Conservation (phyloP, 2,329 filamentous ascomycete genomes). For the Bipolaris cookei region DNA sequence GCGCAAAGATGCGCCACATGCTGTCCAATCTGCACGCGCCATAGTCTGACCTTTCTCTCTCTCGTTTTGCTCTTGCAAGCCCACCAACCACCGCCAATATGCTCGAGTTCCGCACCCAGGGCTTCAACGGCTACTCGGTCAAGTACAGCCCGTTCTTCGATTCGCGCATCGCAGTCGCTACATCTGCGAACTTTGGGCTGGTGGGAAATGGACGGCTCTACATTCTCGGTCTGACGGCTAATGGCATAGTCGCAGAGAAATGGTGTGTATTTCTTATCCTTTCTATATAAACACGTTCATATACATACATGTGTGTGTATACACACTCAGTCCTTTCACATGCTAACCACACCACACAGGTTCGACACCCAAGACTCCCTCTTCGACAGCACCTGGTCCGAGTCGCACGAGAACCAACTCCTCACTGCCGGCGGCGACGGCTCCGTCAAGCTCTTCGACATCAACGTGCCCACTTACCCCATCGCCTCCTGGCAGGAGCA, state of each 20-base stretch:
- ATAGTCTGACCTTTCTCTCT: conserved; percentile 5
- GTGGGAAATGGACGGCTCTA: conserved; percentile 94
- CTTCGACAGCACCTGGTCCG: conserved; percentile 94
- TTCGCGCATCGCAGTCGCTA: conserved; percentile 86
- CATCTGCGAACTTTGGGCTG: conserved; percentile 94
- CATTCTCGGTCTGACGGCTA: conserved; percentile 79
- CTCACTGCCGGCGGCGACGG: conserved; percentile 90
- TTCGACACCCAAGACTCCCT: conserved; percentile 98
- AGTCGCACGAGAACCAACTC: conserved; percentile 94
- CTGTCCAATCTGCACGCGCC: conserved; percentile 18
- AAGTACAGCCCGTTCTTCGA: conserved; percentile 99
- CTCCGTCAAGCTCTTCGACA: conserved; percentile 92
- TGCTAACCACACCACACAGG: conserved; percentile 53
- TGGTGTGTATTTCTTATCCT: conserved; percentile 58
- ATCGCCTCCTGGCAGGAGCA: conserved; percentile 94
- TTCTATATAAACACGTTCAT: no score
- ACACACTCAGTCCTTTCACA: conserved; percentile 9
- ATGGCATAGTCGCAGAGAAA: conserved; percentile 85
- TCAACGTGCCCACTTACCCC: conserved; percentile 80
- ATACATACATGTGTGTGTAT: neutral
- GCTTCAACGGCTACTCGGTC: conserved; percentile 94
- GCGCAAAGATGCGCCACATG: conserved; percentile 25
- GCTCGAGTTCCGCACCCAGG: conserved; percentile 92
- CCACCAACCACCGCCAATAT: conserved; percentile 58
- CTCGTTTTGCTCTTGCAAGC: neutral